Evolutionary conservation across 306 rosid species (phyloP), one percentile per base, ranked within the genome.

Genomic region (Coriaria nepalensis): DNA sequence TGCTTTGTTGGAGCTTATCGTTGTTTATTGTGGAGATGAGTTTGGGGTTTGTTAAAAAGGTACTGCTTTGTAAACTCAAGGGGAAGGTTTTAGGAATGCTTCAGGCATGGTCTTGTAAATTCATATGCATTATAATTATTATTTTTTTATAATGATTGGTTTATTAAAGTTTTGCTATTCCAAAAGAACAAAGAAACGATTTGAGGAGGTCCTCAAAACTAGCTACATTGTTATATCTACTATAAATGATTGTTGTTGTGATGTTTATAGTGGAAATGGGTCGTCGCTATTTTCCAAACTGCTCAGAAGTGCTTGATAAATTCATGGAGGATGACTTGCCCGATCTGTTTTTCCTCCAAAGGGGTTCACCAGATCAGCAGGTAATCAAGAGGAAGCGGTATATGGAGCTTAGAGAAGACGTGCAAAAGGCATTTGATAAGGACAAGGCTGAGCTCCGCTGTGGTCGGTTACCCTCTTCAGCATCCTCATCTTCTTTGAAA

Each of bases 241-340:
- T 13, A 63, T 58, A 41, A 51, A 47, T 35, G 45, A 13, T 40
- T 33, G 2, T 40, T 7, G 43, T 49, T 9, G 20, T 44, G 10
- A 13, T 55, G 43, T 42, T 68, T 68, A 62, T 71, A 73, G 79
- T 73, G 55, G 59, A 57, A 37, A 68, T 50, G 72, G 79, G 79
- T 40, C 52, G 54, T 40, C 70, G 69, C 34, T 73, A 64, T 46
- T 73, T 73, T 40, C 79, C 79, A 2, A 69, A 52, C 43, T 73
- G 79, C 60, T 73, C 79, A 0, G 79, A 73, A 73, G 79, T 62
- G 13, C 62, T 73, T 55, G 79, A 73, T 47, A 73, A 68, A 60
- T 73, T 73, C 52, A 60, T 73, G 66, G 75, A 49, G 33, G 75
- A 68, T 39, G 79, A 65, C 58, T 52, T 68, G 37, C 74, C 71